These are phyloP conservation scores for Quercus wislizeni DNA, from an alignment of 306 rosid genomes.

Conservation along the genomic window DNA sequence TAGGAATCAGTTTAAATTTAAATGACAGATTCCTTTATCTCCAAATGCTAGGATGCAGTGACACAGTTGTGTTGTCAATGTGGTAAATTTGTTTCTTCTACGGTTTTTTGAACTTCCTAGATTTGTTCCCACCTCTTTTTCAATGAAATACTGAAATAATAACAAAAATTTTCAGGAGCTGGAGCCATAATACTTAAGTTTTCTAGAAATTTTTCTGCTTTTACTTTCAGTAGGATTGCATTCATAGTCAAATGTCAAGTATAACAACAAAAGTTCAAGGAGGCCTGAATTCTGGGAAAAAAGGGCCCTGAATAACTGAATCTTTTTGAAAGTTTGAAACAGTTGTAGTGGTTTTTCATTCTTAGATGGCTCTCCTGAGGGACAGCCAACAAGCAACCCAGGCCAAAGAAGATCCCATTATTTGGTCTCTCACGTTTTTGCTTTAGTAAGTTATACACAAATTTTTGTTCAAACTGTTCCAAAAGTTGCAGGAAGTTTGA, in stretches of 20 bases:
- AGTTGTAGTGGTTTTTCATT: not conserved
- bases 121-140: not conserved
- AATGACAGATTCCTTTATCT: not conserved
- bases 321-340: not conserved
- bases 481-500: not conserved
- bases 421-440: too few species aligned
- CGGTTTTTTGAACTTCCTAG: not conserved
- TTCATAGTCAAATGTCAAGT: not conserved
- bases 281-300: not conserved
- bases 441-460: too few species aligned
- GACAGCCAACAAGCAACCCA: too few species aligned
- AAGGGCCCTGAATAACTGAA: not conserved
- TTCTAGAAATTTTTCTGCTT: not conserved
- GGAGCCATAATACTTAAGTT: not conserved
- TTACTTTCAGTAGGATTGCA: not conserved
- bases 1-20: not conserved
- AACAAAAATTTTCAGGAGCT: not conserved
- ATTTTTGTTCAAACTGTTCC: too few species aligned
- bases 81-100: not conserved
- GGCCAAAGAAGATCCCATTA: too few species aligned
- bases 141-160: not conserved
- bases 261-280: not conserved
- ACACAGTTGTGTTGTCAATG: not conserved
- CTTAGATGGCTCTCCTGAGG: not conserved
- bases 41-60: not conserved